Percentiles rank a stretch among this genome's conserved stretches.
Evolutionary conservation across 2,329 filamentous ascomycete species (phyloP).

Genomic region (Lecanicillium sp.): DNA sequence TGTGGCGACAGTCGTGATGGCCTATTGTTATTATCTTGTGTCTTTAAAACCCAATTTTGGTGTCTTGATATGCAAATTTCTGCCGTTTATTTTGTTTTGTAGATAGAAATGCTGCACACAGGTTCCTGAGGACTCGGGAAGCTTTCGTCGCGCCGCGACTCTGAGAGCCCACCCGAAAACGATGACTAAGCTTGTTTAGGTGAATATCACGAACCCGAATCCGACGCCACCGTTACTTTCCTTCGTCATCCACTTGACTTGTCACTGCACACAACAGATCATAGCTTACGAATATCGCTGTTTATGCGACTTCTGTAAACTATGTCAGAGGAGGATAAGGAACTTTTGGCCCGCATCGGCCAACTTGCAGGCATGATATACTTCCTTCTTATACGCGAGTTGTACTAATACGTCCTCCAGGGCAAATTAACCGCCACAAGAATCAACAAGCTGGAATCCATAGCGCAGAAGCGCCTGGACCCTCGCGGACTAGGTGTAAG

Average conservation of each 20-base stretch:
- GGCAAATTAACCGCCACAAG: conserved; percentile 74
- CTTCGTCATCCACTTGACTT: no score
- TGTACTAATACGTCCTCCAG: conserved; percentile 32
- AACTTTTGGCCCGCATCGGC: conserved; percentile 45
- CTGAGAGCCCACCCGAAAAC: no score
- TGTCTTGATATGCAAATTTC: no score
- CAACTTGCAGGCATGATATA: conserved; percentile 37
- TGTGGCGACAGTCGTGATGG: no score
- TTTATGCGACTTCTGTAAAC: conserved; percentile 1
- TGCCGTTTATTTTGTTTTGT: no score
- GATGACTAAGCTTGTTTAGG: conserved; percentile 3
- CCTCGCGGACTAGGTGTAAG: neutral
- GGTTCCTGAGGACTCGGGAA: no score
- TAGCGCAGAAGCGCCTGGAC: conserved; percentile 13
- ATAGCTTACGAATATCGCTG: neutral
- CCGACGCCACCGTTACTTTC: neutral
- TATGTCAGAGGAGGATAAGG: conserved; percentile 43
- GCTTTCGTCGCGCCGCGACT: no score
- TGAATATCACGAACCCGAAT: neutral
- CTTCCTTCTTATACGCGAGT: conserved; percentile 1
- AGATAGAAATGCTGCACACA: no score
- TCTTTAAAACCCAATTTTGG: no score
- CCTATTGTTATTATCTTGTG: no score
- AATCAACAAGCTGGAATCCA: conserved; percentile 44
- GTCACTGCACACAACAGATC: neutral